phyloP scores from a whole-genome alignment of 2,329 filamentous ascomycete genomes.

The Talaromyces sp. region DNA sequence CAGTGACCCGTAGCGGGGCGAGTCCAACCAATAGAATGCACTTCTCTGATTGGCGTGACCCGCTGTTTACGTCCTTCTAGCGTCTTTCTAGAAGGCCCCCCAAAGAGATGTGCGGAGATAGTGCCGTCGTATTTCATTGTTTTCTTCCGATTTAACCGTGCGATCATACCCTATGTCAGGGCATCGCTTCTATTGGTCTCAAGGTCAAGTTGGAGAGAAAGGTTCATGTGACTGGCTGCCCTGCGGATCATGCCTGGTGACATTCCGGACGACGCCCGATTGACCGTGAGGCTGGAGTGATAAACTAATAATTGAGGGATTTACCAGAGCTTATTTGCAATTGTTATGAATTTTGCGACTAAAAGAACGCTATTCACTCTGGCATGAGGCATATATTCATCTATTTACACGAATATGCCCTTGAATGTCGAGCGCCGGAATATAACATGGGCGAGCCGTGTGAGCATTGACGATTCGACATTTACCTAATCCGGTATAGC shows the following conservation, averaged over 20 bases:
- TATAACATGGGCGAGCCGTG: neutral
- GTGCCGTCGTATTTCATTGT: neutral
- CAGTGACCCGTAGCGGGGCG: neutral
- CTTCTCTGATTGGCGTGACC: neutral
- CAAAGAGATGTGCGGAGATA: neutral
- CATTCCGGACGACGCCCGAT: slow-evolving; percentile 2
- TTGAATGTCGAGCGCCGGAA: neutral
- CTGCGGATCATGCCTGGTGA: slow-evolving; percentile 1
- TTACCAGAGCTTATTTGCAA: no score
- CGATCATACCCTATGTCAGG: neutral
- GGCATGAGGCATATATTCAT: neutral
- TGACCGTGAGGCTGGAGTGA: no score
- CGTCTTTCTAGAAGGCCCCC: neutral
- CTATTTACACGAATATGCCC: neutral
- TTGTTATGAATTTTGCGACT: neutral
- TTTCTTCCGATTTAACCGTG: slow-evolving; percentile 3
- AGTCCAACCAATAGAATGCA: neutral
- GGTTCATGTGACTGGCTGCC: neutral
- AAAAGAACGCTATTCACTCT: neutral
- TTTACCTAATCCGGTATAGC: neutral
- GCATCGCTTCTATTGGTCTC: neutral
- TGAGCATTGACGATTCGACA: neutral
- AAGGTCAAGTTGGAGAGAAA: neutral
- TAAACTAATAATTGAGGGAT: no score
- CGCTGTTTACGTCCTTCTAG: neutral